Conservation (phyloP, 139 green algal genomes). For the Chlamydomonas schloesseri region DNA sequence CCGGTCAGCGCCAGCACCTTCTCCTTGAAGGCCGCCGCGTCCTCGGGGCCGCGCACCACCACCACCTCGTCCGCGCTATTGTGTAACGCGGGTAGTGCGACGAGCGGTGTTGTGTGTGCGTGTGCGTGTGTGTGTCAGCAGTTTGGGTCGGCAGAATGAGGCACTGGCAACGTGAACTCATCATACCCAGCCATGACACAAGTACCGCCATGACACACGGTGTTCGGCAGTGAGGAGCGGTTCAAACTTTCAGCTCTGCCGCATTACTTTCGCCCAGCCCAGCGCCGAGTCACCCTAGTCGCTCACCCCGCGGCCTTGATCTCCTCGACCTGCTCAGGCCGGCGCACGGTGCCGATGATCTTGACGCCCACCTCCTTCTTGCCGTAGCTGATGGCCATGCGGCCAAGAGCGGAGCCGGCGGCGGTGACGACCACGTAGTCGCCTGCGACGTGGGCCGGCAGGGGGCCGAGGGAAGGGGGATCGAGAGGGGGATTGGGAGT, state of each 20-base stretch:
- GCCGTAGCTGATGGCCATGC: conserved; percentile 22
- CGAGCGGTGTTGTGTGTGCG: too few relatives aligned
- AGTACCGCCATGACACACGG: too few relatives aligned
- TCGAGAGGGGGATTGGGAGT: too few relatives aligned
- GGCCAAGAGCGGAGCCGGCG: conserved; percentile 36
- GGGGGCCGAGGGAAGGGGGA: background rate
- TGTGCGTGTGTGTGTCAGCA: background rate
- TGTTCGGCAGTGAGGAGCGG: too few relatives aligned
- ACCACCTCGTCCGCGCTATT: conserved; percentile 18
- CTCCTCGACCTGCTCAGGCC: conserved; percentile 34
- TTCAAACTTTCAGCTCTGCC: too few relatives aligned
- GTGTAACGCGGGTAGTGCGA: background rate
- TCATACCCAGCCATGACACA: too few relatives aligned
- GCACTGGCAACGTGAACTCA: too few relatives aligned
- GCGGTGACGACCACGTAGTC: conserved; percentile 38
- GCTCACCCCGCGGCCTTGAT: conserved; percentile 18
- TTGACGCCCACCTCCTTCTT: background rate
- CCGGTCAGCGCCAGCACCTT: background rate
- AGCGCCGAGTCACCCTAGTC: too few relatives aligned
- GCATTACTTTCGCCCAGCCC: too few relatives aligned
- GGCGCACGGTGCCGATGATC: conserved; percentile 10
- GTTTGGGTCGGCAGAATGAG: too few relatives aligned
- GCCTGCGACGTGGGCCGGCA: too few relatives aligned
- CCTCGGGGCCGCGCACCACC: background rate
- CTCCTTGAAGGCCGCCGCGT: background rate